Percentiles rank a stretch among this genome's conserved stretches.
These are phyloP conservation scores for Alternaria solani DNA, from an alignment of 2,329 filamentous ascomycete species.

Conservation along the genomic window DNA sequence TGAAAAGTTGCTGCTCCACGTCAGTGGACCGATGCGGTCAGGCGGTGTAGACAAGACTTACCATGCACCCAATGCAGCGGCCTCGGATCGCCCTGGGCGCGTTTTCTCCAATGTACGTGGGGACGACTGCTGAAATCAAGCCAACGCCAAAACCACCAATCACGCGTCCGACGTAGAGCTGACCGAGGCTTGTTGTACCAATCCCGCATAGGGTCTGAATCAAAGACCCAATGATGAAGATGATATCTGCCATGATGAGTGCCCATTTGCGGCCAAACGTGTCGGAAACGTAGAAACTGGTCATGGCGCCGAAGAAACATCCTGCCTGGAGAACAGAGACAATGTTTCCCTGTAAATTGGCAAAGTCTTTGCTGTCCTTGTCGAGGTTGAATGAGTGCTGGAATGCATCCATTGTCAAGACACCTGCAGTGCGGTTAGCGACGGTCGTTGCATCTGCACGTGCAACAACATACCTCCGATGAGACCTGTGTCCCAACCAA, in stretches of 20 bases:
- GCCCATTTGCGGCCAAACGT: constrained; percentile 53
- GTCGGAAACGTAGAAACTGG: constrained; percentile 54
- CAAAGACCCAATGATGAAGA: constrained; percentile 54
- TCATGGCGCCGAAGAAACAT: constrained; percentile 56
- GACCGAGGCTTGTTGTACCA: constrained; percentile 45
- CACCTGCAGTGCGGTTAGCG: constrained; percentile 32
- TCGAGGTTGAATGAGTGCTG: constrained; percentile 53
- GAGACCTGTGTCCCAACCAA: constrained; percentile 50
- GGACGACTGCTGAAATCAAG: constrained; percentile 53
- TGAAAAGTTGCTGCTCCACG: constrained; percentile 45
- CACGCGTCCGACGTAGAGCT: constrained; percentile 54
- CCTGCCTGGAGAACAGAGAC: constrained; percentile 56
- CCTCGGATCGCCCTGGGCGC: constrained; percentile 54
- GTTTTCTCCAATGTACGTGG: constrained; percentile 57
- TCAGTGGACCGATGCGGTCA: background rate
- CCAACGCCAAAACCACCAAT: constrained; percentile 57
- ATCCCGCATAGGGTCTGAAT: constrained; percentile 53
- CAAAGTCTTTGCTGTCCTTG: constrained; percentile 41
- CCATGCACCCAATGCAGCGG: constrained; percentile 50
- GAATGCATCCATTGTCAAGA: constrained; percentile 55
- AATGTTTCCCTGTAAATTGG: constrained; percentile 55
- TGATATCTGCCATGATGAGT: constrained; percentile 53
- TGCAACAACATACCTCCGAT: constrained; percentile 33
- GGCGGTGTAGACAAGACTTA: background rate
- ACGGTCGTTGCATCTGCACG: background rate